Evolutionary conservation across 768 basidiomycete genomes (phyloP), one percentile per base, ranked within the genome.

Genomic region (Austroboletus eburneus): DNA sequence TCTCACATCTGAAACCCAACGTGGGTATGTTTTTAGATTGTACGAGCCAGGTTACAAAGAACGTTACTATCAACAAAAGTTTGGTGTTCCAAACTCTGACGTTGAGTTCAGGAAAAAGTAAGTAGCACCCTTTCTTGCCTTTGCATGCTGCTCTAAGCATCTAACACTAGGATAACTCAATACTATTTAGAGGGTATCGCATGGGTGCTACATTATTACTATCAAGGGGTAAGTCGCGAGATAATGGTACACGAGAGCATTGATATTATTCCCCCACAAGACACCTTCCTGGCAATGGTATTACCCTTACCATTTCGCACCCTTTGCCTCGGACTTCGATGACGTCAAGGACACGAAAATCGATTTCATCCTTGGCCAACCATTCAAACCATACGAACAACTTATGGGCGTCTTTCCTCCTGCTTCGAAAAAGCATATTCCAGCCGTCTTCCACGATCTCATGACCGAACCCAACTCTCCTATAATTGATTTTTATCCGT

Each of bases 281-380:
- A 81, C 89, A 8, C 88, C 90, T 4, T 96, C 94, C 3, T 98
- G 95, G 95, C 83, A 93, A 60, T 99, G 96, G 96, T 99, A 87
- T 70, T 98, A 97, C 65, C 96, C 96, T 2, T 94, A 87, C 59
- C 96, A 99, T 67, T 99, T 96, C 64, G 91, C 96, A 12, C 96
- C 96, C 1, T 99, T 99, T 64, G 96, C 96, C 8, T 84, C 85
- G 50, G 96, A 99, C 66, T 97, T 98, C 55, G 77, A 79, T 46
- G 83, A 88, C 37, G 72, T 95, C 39, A 78, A 76, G 29, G 74
- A 81, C 52, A 81, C 94, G 80, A 71, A 91, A 30, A 82, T 98
- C 62, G 67, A 72, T 30, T 98, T 98, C 59, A 77, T 79, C 5
- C 62, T 81, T 21, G 91, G 93, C 6, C 76, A 81, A 49, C 96